Evolutionary conservation across 2,329 filamentous ascomycete species (phyloP).

Genomic region (Penicillium sp.): DNA sequence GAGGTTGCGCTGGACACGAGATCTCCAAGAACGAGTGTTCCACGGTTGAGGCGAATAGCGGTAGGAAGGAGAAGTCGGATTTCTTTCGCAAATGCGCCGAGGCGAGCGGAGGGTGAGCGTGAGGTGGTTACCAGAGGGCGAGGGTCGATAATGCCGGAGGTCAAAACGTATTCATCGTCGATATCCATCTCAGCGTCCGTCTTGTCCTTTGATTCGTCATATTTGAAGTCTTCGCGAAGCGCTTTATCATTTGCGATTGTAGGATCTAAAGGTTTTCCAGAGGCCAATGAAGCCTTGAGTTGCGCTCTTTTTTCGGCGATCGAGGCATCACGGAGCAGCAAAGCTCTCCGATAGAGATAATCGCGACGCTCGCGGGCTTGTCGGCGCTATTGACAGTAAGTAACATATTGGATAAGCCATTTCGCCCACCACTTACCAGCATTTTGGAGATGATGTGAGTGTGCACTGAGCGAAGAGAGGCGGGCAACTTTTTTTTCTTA

Average conservation of each 20-base stretch:
- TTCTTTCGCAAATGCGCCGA: conserved; percentile 91
- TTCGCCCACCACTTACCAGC: conserved; percentile 27
- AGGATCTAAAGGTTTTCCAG: conserved; percentile 79
- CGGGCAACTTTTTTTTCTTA: conserved; percentile 40
- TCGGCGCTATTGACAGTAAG: conserved; percentile 50
- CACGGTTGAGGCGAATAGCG: conserved; percentile 81
- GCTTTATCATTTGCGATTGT: conserved; percentile 80
- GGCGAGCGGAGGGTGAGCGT: conserved; percentile 75
- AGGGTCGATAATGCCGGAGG: conserved; percentile 88
- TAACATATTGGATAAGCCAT: not conserved
- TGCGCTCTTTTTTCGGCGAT: conserved; percentile 88
- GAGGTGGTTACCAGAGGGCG: conserved; percentile 87
- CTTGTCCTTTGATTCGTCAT: conserved; percentile 67
- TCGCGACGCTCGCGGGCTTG: conserved; percentile 76
- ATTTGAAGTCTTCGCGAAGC: conserved; percentile 84
- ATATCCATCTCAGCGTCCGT: conserved; percentile 71
- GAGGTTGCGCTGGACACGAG: conserved; percentile 77
- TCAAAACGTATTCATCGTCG: conserved; percentile 84
- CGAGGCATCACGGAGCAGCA: conserved; percentile 84
- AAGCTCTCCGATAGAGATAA: conserved; percentile 85
- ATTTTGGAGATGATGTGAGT: conserved; percentile 24
- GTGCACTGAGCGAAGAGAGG: conserved; percentile 11
- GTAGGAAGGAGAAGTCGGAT: conserved; percentile 80
- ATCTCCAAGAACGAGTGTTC: conserved; percentile 82
- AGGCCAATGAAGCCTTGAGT: conserved; percentile 78